Base-by-base conservation (phyloP, 148 eudicot genomes). In the Polygonum maritimum region DNA sequence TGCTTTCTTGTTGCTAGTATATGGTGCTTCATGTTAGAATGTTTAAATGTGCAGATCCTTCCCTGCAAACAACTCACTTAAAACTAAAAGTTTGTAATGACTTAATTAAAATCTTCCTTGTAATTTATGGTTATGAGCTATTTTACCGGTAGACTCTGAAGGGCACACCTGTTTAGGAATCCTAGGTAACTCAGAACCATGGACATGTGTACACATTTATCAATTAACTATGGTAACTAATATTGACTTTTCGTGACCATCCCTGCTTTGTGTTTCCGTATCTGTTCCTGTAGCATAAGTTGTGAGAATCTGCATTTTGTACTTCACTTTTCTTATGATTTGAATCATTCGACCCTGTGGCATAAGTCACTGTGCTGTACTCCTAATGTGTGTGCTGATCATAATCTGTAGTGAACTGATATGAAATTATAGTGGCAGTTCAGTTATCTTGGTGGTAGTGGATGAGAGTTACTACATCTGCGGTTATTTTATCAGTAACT, bases 391-490 rank as follows among this genome's bases (percentile, higher is more conserved):
- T 2, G 6, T 19, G 71, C 44, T 67, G 15, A 7, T 31, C 38
- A 13, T 12, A 62, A 62, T 62, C 22, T 18, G 26, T 54, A 54
- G 19, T 54, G 60, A n/a, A 54, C 22, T 54, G 26, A 62, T 67
- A 36, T 10, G 14, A 67, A 5, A 14, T 0, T 31, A 26, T 63
- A 33, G 71, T 67, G 44, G 19, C 35, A 6, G 45, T 36, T 33
- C 69, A 62, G 31, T 62, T 16, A 62, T 26, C 36, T 62, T 26
- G 69, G 38, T 62, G 69, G 69, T 26, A 13, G 38, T 62, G 69
- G 69, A 62, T 62, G 69, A 21, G 69, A 26, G 3, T 9, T 62
- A 62, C 71, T 35, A 15, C 71, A 67, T 67, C 71, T 67, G 45
- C 21, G 13, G 40, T 31, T 67, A 36, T 38, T 36, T 36, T 67